Base-by-base conservation (phyloP, 2,329 filamentous ascomycete genomes). In the Colletotrichum sp. region DNA sequence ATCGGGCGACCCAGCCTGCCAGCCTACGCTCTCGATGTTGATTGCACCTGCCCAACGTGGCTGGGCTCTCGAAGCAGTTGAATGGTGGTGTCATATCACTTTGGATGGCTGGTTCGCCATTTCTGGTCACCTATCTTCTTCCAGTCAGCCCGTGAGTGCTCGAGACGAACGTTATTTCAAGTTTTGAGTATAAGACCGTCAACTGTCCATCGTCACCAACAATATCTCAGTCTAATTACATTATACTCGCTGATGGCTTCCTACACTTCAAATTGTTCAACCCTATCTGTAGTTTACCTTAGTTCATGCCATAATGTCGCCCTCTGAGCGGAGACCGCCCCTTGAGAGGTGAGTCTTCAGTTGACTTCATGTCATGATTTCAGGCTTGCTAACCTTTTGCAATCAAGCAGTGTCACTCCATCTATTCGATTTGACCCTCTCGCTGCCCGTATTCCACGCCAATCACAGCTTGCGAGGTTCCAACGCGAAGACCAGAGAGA, bases 381-480 rank as follows among this genome's bases (percentile, higher is more conserved):
- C 21, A n/a, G 30, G 24, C 30, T 18, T 67, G 49, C 62, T 63
- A 15, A 73, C n/a, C 10, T 8, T 34, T 21, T 21, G 21, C 21
- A 30, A 32, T 8, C 10, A 67, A 63, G 36, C 24, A 15, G 62
- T 39, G 12, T 34, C 3, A 21, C 13, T 15, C 18, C 39, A 24
- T 28, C 28, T 36, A 7, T n/a, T 44, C 72, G 34, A n/a, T 8
- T 18, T 52, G 69, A 75, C 12, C 55, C 69, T 55, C 24, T 55
- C 8, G 62, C 55, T 24, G 36, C 24, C 16, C 24, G 28, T 15
- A 63, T 72, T 24, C 39, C 69, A 13, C 26, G 16, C 12, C 62
- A 67, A n/a, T 72, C 69, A 18, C 72, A 72, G 6, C 72, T 75
- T 8, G 52, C 36, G 3, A 52, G 55, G 12, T 75, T 75, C n/a